Percentiles rank a stretch among this genome's conserved stretches.
These are phyloP conservation scores for Excoecaria cochinchinensis DNA, from an alignment of 345 rosid genomes.

Conservation along the genomic window DNA sequence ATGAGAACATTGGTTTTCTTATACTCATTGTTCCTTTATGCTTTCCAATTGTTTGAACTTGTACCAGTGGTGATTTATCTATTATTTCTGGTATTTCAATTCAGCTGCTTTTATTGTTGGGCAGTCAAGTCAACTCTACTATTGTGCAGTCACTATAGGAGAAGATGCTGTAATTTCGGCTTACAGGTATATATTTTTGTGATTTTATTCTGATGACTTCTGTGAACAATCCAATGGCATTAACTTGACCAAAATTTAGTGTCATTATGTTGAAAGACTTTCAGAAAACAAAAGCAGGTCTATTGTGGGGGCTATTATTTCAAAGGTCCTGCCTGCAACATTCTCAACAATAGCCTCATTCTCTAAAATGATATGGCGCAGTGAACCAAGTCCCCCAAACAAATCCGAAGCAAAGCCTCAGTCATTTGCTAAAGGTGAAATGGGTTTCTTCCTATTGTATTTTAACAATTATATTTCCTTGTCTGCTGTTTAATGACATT, in stretches of 20 bases:
- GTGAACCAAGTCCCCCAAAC: slow-evolving; percentile 52
- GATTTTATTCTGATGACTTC: background rate
- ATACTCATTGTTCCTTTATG: background rate
- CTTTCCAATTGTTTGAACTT: background rate
- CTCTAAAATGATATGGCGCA: slow-evolving; percentile 89
- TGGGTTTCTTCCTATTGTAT: background rate
- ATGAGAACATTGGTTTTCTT: background rate
- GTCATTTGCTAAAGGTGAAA: slow-evolving; percentile 81
- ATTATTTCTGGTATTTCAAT: slow-evolving; percentile 58
- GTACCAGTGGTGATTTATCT: slow-evolving; percentile 29
- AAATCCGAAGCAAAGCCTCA: slow-evolving; percentile 71
- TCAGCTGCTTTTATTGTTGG: slow-evolving; percentile 94
- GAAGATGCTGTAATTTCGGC: slow-evolving; percentile 96
- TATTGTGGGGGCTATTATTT: slow-evolving; percentile 83
- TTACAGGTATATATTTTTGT: slow-evolving; percentile 60
- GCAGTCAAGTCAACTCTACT: slow-evolving; percentile 97
- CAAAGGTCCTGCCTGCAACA: slow-evolving; percentile 92
- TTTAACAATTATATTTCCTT: background rate
- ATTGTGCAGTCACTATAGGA: slow-evolving; percentile 84
- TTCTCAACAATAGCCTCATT: slow-evolving; percentile 88
- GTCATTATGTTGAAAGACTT: slow-evolving; percentile 51
- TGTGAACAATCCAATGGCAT: background rate
- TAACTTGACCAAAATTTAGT: slow-evolving; percentile 9
- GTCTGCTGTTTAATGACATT: background rate
- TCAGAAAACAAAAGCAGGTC: slow-evolving; percentile 90